Evolutionary conservation across 2,329 filamentous ascomycete species (phyloP).

Genomic region (Epichloe sylvatica): DNA sequence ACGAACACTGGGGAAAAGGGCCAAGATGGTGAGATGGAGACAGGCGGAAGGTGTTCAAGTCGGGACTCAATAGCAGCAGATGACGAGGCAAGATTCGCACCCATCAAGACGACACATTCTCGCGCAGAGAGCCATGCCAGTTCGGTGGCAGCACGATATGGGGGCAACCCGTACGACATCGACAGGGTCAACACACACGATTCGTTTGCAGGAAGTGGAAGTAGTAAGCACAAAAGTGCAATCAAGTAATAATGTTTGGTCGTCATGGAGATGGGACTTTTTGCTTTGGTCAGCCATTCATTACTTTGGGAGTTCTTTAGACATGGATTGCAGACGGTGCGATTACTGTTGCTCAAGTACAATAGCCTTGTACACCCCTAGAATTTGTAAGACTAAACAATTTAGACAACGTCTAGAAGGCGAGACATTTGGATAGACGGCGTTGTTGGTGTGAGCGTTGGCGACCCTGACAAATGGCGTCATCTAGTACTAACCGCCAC

Average conservation of each 20-base stretch:
- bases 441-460: neutral
- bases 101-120: neutral
- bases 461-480: neutral
- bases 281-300: too few species aligned
- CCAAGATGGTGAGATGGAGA: neutral
- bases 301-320: too few species aligned
- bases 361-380: neutral
- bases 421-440: neutral
- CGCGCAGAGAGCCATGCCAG: neutral
- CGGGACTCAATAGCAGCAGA: neutral
- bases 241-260: neutral
- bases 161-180: constrained; percentile 4
- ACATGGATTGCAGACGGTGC: too few species aligned
- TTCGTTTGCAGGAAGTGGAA: neutral
- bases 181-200: constrained; percentile 3
- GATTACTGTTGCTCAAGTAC: neutral
- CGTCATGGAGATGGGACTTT: too few species aligned
- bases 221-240: neutral
- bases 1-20: neutral
- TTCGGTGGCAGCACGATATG: neutral
- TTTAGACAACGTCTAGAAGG: neutral
- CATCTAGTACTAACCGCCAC: neutral
- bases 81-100: neutral
- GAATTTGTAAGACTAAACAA: neutral
- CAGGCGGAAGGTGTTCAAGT: neutral